phyloP scores from a whole-genome alignment of 2,329 filamentous ascomycete genomes.

The Pleoardoris graminearum region DNA sequence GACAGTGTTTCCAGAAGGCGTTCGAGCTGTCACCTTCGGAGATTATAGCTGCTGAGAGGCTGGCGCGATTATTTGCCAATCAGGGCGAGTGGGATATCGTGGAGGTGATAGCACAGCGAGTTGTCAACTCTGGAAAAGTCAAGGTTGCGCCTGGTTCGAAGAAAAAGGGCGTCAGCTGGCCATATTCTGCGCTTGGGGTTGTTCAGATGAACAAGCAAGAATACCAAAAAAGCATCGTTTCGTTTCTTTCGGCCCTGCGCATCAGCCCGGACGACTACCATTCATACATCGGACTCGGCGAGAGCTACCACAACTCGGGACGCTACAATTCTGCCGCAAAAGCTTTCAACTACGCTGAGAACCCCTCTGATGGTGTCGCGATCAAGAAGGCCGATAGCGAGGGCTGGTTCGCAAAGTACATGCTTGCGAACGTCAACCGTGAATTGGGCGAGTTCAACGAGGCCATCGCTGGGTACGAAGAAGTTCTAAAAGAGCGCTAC shows the following conservation, averaged over 20 bases:
- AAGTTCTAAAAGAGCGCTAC: slow-evolving; percentile 69
- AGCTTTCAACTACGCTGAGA: slow-evolving; percentile 83
- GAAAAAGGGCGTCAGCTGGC: slow-evolving; percentile 92
- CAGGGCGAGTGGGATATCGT: slow-evolving; percentile 96
- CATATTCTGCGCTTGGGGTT: slow-evolving; percentile 88
- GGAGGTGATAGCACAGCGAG: slow-evolving; percentile 85
- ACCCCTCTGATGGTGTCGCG: slow-evolving; percentile 66
- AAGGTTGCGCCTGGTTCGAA: slow-evolving; percentile 90
- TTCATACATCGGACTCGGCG: slow-evolving; percentile 94
- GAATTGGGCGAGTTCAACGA: slow-evolving; percentile 90
- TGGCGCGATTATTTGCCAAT: slow-evolving; percentile 84
- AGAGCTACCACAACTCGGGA: slow-evolving; percentile 94
- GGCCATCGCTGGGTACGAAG: slow-evolving; percentile 74
- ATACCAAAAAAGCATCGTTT: slow-evolving; percentile 84
- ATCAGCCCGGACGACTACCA: slow-evolving; percentile 87
- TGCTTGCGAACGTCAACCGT: slow-evolving; percentile 92
- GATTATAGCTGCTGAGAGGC: slow-evolving; percentile 80
- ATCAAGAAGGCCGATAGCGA: slow-evolving; percentile 63
- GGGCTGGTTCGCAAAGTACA: slow-evolving; percentile 94
- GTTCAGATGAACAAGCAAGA: slow-evolving; percentile 95
- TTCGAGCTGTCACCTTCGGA: slow-evolving; percentile 90
- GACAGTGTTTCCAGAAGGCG: slow-evolving; percentile 95
- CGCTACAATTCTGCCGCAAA: slow-evolving; percentile 92
- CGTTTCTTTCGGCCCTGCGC: slow-evolving; percentile 85
- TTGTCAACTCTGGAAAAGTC: slow-evolving; percentile 93